phyloP scores from a whole-genome alignment of 306 rosid species.

The Argentina anserina region DNA sequence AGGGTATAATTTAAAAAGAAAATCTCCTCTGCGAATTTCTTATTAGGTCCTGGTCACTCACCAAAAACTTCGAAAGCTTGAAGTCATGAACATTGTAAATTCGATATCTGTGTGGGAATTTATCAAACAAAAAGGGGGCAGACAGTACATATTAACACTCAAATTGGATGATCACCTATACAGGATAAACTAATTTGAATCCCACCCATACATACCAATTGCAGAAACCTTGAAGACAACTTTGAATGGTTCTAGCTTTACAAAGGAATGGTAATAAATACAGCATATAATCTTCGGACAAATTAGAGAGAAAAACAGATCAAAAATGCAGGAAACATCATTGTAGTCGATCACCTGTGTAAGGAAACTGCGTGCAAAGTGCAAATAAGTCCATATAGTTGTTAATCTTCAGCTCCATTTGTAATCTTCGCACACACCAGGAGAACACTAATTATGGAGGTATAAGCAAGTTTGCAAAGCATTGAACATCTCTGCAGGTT shows the following conservation, averaged over 20 bases:
- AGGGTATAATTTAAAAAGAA: no score
- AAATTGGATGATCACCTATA: constrained; percentile 5
- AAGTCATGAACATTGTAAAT: no score
- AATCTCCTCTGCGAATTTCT: no score
- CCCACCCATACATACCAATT: constrained; percentile 8
- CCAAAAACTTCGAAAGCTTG: no score
- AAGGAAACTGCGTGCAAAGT: constrained; percentile 12
- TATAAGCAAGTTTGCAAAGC: neutral
- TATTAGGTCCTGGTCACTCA: no score
- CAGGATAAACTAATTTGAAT: neutral
- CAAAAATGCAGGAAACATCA: constrained; percentile 14
- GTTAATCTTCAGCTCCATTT: neutral
- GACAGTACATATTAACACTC: no score
- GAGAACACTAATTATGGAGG: neutral
- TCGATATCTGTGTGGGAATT: no score
- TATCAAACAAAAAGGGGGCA: no score
- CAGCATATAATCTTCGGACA: constrained; percentile 3
- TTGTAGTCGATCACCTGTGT: neutral
- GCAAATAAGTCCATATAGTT: neutral
- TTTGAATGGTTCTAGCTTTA: constrained; percentile 20
- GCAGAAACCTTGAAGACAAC: constrained; percentile 6
- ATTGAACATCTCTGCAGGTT: constrained; percentile 10
- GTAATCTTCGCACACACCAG: neutral
- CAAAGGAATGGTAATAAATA: constrained; percentile 29
- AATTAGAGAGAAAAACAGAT: neutral